Conservation (phyloP, 768 basidiomycete species). For the Terana coerulea region DNA sequence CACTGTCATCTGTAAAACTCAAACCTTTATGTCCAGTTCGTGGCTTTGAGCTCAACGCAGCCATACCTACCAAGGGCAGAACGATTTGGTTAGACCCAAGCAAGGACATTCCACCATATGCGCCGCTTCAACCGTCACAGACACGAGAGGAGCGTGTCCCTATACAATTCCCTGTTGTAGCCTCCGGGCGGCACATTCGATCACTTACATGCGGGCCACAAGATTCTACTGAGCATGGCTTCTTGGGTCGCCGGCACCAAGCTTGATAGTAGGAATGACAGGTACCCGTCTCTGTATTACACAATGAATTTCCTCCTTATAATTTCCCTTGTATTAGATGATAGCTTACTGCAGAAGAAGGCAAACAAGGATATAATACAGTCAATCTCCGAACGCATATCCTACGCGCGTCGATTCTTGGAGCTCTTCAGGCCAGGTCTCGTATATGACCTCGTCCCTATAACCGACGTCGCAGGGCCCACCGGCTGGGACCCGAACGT, state of each 20-base stretch:
- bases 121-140: constrained; percentile 6
- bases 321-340: constrained; percentile 43
- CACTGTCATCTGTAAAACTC: neutral
- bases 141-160: constrained; percentile 6
- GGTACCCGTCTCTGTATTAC: constrained; percentile 36
- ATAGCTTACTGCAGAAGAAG: constrained; percentile 68
- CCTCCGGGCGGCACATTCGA: constrained; percentile 94
- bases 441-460: constrained; percentile 63
- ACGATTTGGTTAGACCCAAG: constrained; percentile 13
- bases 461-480: constrained; percentile 88
- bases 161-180: constrained; percentile 58
- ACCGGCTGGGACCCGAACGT: constrained; percentile 84
- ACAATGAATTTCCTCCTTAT: too few relatives aligned
- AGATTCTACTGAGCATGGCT: constrained; percentile 91
- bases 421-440: constrained; percentile 64
- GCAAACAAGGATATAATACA: constrained; percentile 65
- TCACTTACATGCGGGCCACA: constrained; percentile 96
- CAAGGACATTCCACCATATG: constrained; percentile 6
- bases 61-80: neutral
- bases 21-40: neutral
- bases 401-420: constrained; percentile 65
- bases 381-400: constrained; percentile 50
- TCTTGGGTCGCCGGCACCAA: constrained; percentile 77
- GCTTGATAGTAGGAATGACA: constrained; percentile 87
- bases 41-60: neutral